Percentiles rank a stretch among this genome's conserved stretches.
Evolutionary conservation across 495 filamentous ascomycete genomes (phyloP).

Genomic region (Cudoniella acicularis): DNA sequence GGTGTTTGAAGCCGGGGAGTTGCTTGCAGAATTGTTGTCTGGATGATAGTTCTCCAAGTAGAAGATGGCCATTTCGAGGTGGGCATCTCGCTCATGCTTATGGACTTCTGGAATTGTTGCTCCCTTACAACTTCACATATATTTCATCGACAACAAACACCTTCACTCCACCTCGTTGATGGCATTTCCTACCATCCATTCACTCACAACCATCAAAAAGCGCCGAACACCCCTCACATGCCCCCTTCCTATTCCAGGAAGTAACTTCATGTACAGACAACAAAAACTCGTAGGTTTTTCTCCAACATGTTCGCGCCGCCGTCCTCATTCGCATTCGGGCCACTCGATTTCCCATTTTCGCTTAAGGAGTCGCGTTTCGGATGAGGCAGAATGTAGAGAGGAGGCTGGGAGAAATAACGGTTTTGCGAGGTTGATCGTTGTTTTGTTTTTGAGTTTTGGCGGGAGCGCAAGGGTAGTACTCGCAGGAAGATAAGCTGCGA

Average conservation of each 20-base stretch:
- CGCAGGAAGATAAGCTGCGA: neutral
- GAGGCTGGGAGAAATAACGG: neutral
- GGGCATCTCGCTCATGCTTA: neutral
- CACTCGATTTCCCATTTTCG: too few relatives aligned
- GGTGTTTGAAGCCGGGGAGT: neutral
- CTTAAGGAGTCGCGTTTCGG: too few relatives aligned
- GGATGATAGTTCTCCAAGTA: neutral
- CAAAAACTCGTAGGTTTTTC: neutral
- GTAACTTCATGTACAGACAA: neutral
- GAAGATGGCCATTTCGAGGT: neutral
- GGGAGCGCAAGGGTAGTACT: neutral
- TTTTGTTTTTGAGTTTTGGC: neutral
- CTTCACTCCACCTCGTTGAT: neutral
- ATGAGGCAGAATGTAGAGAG: neutral
- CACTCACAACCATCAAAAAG: too few relatives aligned
- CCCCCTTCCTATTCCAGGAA: too few relatives aligned
- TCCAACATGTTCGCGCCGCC: neutral
- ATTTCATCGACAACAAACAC: neutral
- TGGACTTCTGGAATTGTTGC: neutral
- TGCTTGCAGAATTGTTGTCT: neutral
- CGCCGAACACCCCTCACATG: too few relatives aligned
- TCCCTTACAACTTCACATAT: neutral
- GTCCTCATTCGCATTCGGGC: too few relatives aligned
- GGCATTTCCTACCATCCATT: too few relatives aligned
- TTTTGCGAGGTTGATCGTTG: neutral